phyloP scores from a whole-genome alignment of 169 alveolate genomes.

The Plasmodium coatneyi region DNA sequence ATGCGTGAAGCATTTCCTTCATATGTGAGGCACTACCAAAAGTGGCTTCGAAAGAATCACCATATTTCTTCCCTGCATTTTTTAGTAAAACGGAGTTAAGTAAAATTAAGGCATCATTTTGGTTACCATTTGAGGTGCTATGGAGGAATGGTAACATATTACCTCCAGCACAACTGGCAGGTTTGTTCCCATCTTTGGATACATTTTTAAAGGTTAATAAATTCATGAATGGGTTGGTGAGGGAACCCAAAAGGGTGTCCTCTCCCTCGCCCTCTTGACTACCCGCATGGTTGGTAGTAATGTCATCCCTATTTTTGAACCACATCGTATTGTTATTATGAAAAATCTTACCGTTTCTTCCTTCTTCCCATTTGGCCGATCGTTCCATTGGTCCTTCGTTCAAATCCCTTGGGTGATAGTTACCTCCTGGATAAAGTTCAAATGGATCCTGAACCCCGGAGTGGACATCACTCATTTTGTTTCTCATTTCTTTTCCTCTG shows the following conservation, averaged over 20 bases:
- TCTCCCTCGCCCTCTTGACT: background rate
- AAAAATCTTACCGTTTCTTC: background rate
- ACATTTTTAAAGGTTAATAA: background rate
- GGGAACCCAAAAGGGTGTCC: background rate
- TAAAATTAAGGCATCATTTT: background rate
- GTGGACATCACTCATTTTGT: background rate
- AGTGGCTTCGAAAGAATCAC: background rate
- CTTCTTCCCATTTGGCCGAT: background rate
- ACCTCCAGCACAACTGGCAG: background rate
- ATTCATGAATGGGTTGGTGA: constrained; percentile 7
- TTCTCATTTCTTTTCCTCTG: background rate
- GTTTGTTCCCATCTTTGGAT: background rate
- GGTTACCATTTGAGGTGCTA: background rate
- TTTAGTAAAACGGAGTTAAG: background rate
- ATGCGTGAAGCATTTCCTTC: background rate
- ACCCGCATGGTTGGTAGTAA: background rate
- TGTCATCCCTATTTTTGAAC: background rate
- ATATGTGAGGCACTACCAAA: background rate
- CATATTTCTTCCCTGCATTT: background rate
- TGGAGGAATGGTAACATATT: background rate
- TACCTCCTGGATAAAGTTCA: constrained; percentile 12
- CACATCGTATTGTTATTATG: background rate
- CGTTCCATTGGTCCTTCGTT: constrained; percentile 1
- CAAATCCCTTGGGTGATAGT: background rate
- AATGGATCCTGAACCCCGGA: constrained; percentile 29